Base-by-base conservation (phyloP, 2,329 filamentous ascomycete species). In the Alternaria tenuissima region DNA sequence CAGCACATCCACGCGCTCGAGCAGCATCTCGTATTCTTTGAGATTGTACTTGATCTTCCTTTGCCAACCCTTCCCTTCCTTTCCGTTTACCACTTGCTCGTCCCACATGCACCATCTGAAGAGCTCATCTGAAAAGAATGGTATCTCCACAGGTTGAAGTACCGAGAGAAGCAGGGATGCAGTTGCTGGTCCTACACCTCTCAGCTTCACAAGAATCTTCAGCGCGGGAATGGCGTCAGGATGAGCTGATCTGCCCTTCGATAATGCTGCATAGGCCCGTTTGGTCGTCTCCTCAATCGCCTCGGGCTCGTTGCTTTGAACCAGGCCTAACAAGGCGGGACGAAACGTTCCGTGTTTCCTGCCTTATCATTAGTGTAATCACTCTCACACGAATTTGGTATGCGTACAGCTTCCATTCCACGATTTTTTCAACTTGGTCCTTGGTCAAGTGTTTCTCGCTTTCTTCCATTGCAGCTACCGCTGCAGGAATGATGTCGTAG, bases 111-210 rank as follows among this genome's bases (percentile, higher is more conserved):
- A 78, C 91, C 91, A 94, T 65, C 88, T 85, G 72, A 89, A 94
- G 4, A 89, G 84, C 77, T 95, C 92, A 71, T 96, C 92, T 3
- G 89, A 91, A 78, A 94, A 94, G 82, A 94, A 94, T 2, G 91
- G 85, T 49, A 89, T 82, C 12, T 79, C 78, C 0, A 81, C 76
- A 0, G 89, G 84, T 61, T 88, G 84, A 64, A 88, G 85, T 5
- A 90, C 86, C 5, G 89, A 86, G 3, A 95, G 83, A 1, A 94
- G 79, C 32, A 95, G 84, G 1, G 90, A 92, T 0, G 91, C 91
- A 0, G 91, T 94, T 7, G 92, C 92, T 1, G 92, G 91, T 0
- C 92, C 92, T 62, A 96, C 87, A 34, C 92, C 92, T 64, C 84
- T 89, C n/a, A 95, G 81, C 56, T 82, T 82, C 1, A 82, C 83